Evolutionary conservation across 2,329 filamentous ascomycete species (phyloP).

Genomic region (Fusarium sp.): DNA sequence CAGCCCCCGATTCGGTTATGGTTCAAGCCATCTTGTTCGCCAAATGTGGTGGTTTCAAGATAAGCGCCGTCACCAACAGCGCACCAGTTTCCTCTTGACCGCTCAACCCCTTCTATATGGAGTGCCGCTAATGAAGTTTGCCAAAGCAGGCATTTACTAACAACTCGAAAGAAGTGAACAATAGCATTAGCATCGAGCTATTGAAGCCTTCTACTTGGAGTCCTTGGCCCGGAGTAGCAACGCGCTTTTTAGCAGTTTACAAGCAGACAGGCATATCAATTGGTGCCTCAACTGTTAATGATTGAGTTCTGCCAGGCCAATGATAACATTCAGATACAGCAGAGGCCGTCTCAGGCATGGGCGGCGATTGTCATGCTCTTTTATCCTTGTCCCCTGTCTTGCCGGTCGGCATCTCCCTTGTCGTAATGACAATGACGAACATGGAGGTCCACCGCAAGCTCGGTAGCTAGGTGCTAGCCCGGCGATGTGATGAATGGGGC

Average conservation of each 20-base stretch:
- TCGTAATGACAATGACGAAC: conserved; percentile 44
- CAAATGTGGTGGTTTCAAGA: conserved; percentile 1
- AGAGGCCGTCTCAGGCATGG: conserved; percentile 19
- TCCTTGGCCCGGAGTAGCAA: background rate
- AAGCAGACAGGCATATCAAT: background rate
- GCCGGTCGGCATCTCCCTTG: conserved; percentile 28
- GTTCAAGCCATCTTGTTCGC: conserved; percentile 3
- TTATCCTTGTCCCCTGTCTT: conserved; percentile 19
- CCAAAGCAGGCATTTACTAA: background rate
- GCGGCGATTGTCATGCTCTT: conserved; percentile 24
- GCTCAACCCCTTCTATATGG: background rate
- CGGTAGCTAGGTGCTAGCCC: conserved; percentile 45
- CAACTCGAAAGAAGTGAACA: background rate
- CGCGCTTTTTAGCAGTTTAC: background rate
- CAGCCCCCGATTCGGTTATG: conserved; percentile 6
- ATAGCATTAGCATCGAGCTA: background rate
- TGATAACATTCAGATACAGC: conserved; percentile 7
- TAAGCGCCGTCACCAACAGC: conserved; percentile 7
- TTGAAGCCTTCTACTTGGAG: background rate
- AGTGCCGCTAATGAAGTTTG: background rate
- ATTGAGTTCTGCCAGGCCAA: background rate
- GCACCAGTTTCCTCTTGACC: background rate
- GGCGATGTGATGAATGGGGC: conserved; percentile 39
- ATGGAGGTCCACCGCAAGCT: conserved; percentile 44
- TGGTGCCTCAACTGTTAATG: background rate